Evolutionary conservation across 306 rosid species (phyloP).

Genomic region (Rosa multiflora): DNA sequence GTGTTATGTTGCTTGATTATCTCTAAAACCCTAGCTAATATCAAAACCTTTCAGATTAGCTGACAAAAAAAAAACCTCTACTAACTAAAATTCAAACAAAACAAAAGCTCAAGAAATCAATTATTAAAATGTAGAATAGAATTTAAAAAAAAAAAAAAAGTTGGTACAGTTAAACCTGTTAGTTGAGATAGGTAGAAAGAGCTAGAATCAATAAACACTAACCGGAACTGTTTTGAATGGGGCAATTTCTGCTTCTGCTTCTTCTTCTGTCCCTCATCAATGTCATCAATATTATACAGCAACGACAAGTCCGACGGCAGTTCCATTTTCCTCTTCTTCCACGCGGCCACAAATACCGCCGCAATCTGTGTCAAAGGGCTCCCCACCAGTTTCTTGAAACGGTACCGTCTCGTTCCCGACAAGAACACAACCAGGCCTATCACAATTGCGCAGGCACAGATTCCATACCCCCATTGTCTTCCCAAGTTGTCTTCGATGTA

Average conservation of each 20-base stretch:
- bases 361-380: conserved; percentile 87
- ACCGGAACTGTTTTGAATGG: conserved; percentile 66
- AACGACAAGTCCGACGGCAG: conserved; percentile 51
- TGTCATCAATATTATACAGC: conserved; percentile 49
- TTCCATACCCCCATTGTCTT: conserved; percentile 84
- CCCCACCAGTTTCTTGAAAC: conserved; percentile 66
- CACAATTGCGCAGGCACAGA: conserved; percentile 58
- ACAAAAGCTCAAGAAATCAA: neutral
- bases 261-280: conserved; percentile 36
- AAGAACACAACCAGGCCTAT: conserved; percentile 49
- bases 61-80: neutral
- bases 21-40: neutral
- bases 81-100: too few species aligned
- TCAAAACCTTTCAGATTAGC: neutral
- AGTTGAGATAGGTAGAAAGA: neutral
- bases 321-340: conserved; percentile 52
- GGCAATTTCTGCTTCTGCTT: conserved; percentile 78
- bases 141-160: neutral
- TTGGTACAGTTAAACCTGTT: neutral
- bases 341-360: conserved; percentile 58
- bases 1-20: neutral
- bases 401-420: conserved; percentile 65
- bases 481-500: conserved; percentile 74
- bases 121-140: neutral
- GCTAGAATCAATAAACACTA: neutral